Evolutionary conservation across 192 early-diverging fungal species (phyloP).

Genomic region (Jimgerdemannia lactiflua): DNA sequence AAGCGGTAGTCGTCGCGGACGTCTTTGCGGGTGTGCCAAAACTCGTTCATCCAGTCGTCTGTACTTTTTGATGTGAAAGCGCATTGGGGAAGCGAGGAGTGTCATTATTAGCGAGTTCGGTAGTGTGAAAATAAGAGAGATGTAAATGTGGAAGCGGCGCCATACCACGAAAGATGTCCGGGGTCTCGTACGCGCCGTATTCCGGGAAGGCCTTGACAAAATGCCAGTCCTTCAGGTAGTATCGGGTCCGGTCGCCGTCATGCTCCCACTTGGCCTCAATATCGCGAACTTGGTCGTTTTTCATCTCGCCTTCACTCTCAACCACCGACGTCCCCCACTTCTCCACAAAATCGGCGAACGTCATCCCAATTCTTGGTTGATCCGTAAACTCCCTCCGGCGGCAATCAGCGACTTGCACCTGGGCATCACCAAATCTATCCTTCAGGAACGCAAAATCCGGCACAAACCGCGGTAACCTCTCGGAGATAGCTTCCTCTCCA

Average conservation of each 20-base stretch:
- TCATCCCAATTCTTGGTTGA: constrained; percentile 56
- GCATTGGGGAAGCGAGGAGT: constrained; percentile 13
- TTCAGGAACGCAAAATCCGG: no score
- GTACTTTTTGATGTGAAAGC: constrained; percentile 12
- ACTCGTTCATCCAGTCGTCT: constrained; percentile 74
- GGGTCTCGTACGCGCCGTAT: constrained; percentile 36
- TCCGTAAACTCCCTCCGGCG: constrained; percentile 56
- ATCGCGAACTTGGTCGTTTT: not conserved
- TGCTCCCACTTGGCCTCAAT: no score
- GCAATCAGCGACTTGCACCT: constrained; percentile 64
- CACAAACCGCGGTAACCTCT: no score
- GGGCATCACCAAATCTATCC: no score
- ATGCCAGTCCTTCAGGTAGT: constrained; percentile 76
- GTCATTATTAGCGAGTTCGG: not conserved
- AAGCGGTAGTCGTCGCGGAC: constrained; percentile 68
- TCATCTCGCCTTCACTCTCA: constrained; percentile 16
- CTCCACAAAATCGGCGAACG: constrained; percentile 49
- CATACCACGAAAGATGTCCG: constrained; percentile 41
- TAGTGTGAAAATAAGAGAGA: not conserved
- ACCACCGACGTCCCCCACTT: constrained; percentile 22
- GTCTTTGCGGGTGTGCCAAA: constrained; percentile 36
- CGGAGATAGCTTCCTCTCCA: no score
- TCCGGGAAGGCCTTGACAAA: constrained; percentile 45
- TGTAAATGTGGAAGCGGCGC: not conserved
- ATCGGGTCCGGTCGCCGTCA: not conserved